Percentiles rank a stretch among this genome's conserved stretches.
Evolutionary conservation across 1,284 basidiomycete genomes (phyloP).

Genomic region (Trametes polyzona): DNA sequence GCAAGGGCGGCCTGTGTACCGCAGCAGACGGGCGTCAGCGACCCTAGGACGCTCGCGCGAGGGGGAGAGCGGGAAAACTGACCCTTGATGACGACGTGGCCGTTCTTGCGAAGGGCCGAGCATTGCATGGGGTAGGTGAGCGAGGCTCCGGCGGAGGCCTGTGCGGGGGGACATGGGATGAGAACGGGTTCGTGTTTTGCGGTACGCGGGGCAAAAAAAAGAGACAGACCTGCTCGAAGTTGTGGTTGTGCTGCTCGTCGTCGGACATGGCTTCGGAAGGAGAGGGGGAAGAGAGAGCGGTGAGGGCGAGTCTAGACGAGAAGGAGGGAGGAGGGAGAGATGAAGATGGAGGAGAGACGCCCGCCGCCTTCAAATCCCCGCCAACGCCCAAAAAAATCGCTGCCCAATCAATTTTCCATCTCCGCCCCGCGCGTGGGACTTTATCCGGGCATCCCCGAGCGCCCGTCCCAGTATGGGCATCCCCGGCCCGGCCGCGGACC

Average conservation of each 20-base stretch:
- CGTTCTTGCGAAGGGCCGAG: conserved; percentile 94
- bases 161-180: conserved; percentile 13
- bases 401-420: conserved; percentile 33
- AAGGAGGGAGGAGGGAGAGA: conserved; percentile 20
- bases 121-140: conserved; percentile 95
- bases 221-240: conserved; percentile 74
- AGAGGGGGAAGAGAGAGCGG: conserved; percentile 20
- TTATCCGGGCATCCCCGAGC: conserved; percentile 36
- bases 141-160: conserved; percentile 85
- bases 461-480: neutral
- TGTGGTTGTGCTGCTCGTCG: conserved; percentile 89
- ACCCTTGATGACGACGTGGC: conserved; percentile 98
- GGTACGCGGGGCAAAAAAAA: conserved; percentile 3
- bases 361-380: neutral
- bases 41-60: too few relatives aligned
- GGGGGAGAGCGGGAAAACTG: conserved; percentile 8
- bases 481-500: conserved; percentile 6
- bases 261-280: conserved; percentile 82
- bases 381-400: conserved; percentile 22
- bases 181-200: conserved; percentile 7
- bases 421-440: conserved; percentile 31
- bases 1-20: conserved; percentile 83
- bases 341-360: neutral
- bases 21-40: neutral
- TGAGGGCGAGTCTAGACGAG: conserved; percentile 24